Conservation (phyloP, 176 grass and related monocot genomes). For the Neostapfia colusana region DNA sequence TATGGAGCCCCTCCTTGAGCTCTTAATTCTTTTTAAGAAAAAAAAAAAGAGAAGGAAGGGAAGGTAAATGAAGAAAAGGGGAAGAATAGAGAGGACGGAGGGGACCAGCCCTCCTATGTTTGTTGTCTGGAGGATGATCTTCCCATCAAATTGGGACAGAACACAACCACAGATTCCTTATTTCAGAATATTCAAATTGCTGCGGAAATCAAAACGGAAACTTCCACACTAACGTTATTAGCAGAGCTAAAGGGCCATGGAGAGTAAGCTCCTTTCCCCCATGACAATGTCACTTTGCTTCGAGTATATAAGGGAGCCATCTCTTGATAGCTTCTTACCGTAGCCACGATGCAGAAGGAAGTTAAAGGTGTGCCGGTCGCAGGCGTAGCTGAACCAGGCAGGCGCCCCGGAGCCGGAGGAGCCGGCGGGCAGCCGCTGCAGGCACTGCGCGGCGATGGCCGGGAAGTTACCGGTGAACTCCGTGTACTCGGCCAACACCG, state of each 20-base stretch:
- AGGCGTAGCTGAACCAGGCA: constrained; percentile 69
- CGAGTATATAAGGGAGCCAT: neutral
- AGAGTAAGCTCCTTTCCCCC: neutral
- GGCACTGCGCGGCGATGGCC: constrained; percentile 74
- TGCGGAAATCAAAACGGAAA: neutral
- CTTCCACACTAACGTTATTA: neutral
- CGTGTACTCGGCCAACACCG: constrained; percentile 89
- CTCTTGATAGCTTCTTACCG: constrained; percentile 38
- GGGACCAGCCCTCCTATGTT: too few relatives aligned
- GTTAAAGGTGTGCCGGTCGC: constrained; percentile 84
- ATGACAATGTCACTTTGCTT: neutral
- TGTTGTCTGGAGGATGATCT: neutral
- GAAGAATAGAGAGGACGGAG: too few relatives aligned
- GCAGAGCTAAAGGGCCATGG: neutral
- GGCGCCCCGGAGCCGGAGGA: constrained; percentile 22
- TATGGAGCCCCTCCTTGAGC: too few relatives aligned
- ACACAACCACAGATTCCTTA: neutral
- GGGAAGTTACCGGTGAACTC: constrained; percentile 96
- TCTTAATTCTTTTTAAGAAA: too few relatives aligned
- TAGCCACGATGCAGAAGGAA: constrained; percentile 86
- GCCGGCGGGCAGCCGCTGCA: constrained; percentile 71
- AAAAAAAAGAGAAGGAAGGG: too few relatives aligned
- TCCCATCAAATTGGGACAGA: neutral
- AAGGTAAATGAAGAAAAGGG: too few relatives aligned
- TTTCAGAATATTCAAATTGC: neutral